Evolutionary conservation across 1,284 basidiomycete species (phyloP), one percentile per base, ranked within the genome.

Genomic region (Cutaneotrichosporon sp.): DNA sequence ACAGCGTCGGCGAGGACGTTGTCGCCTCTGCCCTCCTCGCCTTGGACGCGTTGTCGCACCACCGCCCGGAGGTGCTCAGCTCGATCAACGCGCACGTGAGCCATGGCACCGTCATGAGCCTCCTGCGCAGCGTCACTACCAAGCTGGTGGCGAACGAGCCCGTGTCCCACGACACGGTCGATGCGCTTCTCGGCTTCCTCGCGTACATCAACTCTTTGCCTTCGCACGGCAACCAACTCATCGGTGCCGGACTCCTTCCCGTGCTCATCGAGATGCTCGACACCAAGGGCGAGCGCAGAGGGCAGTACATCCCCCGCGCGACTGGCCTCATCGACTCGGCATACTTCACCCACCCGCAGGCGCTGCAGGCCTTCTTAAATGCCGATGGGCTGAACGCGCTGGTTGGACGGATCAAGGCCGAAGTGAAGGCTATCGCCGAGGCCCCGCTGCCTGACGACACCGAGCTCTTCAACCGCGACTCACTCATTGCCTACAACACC

Each of bases 41-140:
- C 11, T 83, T 99, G 56, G 97, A 99, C 77, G 91, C 91, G 4
- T 85, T 97, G 60, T 89, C 88, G 5, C 85, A 92, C 66, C 95
- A 97, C 76, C 86, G 92, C 60, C 83, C 82, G 66, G 95, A 98
- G 72, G 92, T 97, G 31, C 81, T 98, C 47, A 89, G 89, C 16
- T 88, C 95, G 1, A 86, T 98, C 54, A 97, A 97, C 73, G 95
- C 93, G 20, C 93, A 93, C 55, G 92, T 98, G 64, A 97, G 93
- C 72, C 97, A 99, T 74, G 97, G 97, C 16, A 89, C 93, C 52
- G 80, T 98, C 34, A 92, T 97, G 89, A 87, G 89, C 24, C 82
- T 94, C 50, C 82, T 97, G 64, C 87, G 92, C 60, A 89, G 87
- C 79, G 88, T 90, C 25, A 86, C 91, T 14, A 75, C 84, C 24